Percentiles rank a stretch among this genome's conserved stretches.
These are phyloP conservation scores for Xylaria digitata DNA, from an alignment of 2,329 filamentous ascomycete species.

Conservation along the genomic window DNA sequence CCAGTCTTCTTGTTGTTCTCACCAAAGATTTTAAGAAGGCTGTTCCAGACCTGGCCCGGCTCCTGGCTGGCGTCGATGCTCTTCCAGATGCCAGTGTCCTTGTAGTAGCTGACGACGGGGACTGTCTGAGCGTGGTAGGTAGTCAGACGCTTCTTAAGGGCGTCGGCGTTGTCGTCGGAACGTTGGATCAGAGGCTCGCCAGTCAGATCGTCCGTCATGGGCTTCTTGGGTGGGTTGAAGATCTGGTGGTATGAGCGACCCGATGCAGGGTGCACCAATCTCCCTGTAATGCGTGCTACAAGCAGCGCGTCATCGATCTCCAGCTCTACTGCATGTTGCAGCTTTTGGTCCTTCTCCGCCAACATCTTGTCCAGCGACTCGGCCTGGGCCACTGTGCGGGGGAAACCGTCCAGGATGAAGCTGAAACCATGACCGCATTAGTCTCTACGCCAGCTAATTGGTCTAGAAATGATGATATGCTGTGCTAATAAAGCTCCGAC, in stretches of 20 bases:
- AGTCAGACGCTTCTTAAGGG: conserved; percentile 90
- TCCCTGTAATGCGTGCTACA: conserved; percentile 95
- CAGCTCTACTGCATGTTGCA: conserved; percentile 96
- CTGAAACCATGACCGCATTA: conserved; percentile 59
- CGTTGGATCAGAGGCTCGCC: conserved; percentile 97
- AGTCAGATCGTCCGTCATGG: conserved; percentile 96
- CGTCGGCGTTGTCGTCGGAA: conserved; percentile 95
- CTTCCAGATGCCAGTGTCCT: conserved; percentile 97
- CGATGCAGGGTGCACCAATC: conserved; percentile 93
- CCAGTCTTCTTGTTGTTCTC: conserved; percentile 65
- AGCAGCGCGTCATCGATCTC: conserved; percentile 95
- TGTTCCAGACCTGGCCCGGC: conserved; percentile 95
- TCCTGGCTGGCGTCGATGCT: conserved; percentile 95
- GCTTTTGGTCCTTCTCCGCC: conserved; percentile 76
- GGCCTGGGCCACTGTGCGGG: conserved; percentile 93
- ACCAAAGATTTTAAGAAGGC: conserved; percentile 85
- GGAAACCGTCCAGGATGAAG: conserved; percentile 99
- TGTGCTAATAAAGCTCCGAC: conserved; percentile 28
- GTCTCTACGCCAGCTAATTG: conserved; percentile 37
- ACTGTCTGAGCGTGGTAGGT: conserved; percentile 96
- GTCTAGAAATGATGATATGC: not conserved
- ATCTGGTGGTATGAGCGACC: conserved; percentile 97
- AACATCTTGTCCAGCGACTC: conserved; percentile 97
- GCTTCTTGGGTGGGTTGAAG: conserved; percentile 95
- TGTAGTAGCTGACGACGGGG: conserved; percentile 95